Evolutionary conservation across 1,284 basidiomycete genomes (phyloP), one percentile per base, ranked within the genome.

Genomic region (Bondarzewia mesenterica): DNA sequence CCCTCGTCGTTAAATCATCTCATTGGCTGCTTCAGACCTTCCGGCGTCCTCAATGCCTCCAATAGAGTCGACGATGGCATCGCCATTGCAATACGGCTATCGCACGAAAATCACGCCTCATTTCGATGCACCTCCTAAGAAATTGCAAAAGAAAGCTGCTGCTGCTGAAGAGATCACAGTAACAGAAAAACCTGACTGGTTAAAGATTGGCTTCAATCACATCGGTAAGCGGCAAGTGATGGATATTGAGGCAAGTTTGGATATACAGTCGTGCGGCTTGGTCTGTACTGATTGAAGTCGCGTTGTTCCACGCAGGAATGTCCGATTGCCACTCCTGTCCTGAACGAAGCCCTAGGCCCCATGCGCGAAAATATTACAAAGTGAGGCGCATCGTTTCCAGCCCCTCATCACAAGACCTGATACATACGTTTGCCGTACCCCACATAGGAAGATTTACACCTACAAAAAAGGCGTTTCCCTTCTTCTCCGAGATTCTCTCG

Each of bases 101-200:
- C 82, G 95, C 20, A 99, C 96, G 1, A 99, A 99, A 69, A 85
- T 99, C 42, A 98, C 95, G 0, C 95, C 95, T 0, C 95, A 99
- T 64, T 99, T 98, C 58, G 89, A 96, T 40, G 78, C 85, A 0
- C 83, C 91, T 1, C 80, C 82, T 0, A 85, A 78, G 60, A 63
- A 66, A 49, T 65, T 71, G 43, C 68, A 73, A 61, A 64, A 60
- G 54, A n/a, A 1, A 2, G 23, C 39, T 20, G 39, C n/a, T n/a
- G n/a, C n/a, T n/a, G 63, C 64, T 27, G 58, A 58, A 5, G 50
- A 50, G 3, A 54, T 53, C 1, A 43, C 53, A 14, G 58, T 54
- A 2, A 60, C 60, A 16, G 55, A 35, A 48, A 72, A 71, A 51
- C 83, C 74, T 23, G 71, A 77, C 26, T 85, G 85, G 75, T 64